phyloP scores from a whole-genome alignment of 345 rosid genomes.

The Lumnitzera littorea region DNA sequence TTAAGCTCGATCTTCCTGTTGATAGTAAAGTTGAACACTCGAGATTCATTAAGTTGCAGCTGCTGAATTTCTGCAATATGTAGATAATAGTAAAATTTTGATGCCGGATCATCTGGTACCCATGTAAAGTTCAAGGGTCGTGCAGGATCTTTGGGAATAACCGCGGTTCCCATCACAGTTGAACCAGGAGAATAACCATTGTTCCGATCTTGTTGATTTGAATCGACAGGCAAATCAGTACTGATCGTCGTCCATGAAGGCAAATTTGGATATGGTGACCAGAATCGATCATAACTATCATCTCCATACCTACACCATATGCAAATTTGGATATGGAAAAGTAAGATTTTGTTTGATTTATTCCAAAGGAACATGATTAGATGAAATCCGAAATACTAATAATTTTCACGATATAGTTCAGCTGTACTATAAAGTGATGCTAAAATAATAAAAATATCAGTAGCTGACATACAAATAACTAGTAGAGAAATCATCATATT shows the following conservation, averaged over 20 bases:
- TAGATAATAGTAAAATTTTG: slow-evolving; percentile 15
- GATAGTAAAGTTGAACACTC: slow-evolving; percentile 16
- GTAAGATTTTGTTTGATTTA: background rate
- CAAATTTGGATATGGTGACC: background rate
- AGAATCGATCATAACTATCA: background rate
- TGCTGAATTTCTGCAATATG: slow-evolving; percentile 25
- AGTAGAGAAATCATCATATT: no score
- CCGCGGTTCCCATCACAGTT: slow-evolving; percentile 25
- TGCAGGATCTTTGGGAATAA: slow-evolving; percentile 1
- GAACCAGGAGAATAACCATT: background rate
- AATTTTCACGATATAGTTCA: no score
- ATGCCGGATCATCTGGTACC: slow-evolving; percentile 11
- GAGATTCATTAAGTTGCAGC: background rate
- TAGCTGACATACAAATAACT: no score
- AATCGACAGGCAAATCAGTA: background rate
- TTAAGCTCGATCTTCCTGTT: slow-evolving; percentile 13
- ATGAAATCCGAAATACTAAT: no score
- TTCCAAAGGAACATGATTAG: no score
- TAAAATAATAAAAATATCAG: no score
- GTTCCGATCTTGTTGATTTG: no score
- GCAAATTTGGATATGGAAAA: background rate
- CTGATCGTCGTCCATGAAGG: background rate
- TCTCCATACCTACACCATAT: background rate
- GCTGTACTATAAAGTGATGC: no score
- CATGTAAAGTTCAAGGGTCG: slow-evolving; percentile 9